Base-by-base conservation (phyloP, 1,284 basidiomycete species). In the Cutaneotrichosporon curvatum region DNA sequence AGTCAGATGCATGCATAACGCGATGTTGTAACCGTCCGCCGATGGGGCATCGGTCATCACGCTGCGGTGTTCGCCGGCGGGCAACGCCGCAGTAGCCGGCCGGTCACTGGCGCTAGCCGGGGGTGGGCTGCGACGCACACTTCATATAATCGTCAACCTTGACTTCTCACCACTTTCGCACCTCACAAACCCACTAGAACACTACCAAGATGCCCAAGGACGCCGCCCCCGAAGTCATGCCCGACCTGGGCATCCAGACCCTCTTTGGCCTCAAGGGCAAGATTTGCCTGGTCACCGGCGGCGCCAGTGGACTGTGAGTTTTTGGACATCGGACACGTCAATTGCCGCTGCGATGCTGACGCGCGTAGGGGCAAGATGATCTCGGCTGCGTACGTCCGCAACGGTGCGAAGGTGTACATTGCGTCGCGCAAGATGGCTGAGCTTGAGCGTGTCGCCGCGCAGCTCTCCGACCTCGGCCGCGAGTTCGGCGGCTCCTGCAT, bases 381-480 rank as follows among this genome's bases (percentile, higher is more conserved):
- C 36, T 60, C 68, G 5, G 59, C 58, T 12, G 47, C 47, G 11
- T 61, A 54, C 46, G 55, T 51, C 15, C 47, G 44, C 36, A 61
- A 62, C 53, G 58, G 58, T 15, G 58, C 58, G 14, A 57, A 53
- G 46, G 58, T 63, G 23, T 59, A 58, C 56, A 60, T 62, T 51
- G 50, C 53, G 11, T 57, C 58, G 21, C 53, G 61, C 22, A 54
- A 54, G 48, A 33, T 54, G 6, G 36, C 48, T 28, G 52, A 54
- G 45, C 52, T 54, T 2, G 40, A 54, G 52, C 48, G 48, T 7
- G 52, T 54, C 12, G 52, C 52, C 19, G 40, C 20, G 32, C 39
- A 42, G 40, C 52, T 54, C 19, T 43, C 43, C 21, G n/a, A 31
- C 21, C 32, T 50, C 30, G 52, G 52, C 40, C 20, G 15, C 32